Evolutionary conservation across 2,329 filamentous ascomycete species (phyloP).

Genomic region (Cladophialophora carrionii): DNA sequence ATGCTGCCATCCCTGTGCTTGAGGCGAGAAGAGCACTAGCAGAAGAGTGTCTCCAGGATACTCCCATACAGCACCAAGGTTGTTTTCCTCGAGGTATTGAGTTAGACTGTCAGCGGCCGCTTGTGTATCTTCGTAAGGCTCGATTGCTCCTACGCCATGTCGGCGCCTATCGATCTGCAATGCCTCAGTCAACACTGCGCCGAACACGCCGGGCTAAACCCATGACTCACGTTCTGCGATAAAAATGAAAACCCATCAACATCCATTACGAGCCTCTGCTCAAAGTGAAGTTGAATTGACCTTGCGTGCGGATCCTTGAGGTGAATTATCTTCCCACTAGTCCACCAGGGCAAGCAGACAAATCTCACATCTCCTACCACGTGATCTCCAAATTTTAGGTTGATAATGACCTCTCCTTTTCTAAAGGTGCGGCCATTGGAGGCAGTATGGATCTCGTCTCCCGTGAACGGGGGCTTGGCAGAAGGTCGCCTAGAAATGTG

Average conservation of each 20-base stretch:
- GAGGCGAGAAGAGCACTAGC: conserved; percentile 33
- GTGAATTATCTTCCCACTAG: conserved; percentile 18
- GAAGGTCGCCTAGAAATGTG: neutral
- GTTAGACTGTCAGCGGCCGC: conserved; percentile 18
- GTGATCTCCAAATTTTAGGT: conserved; percentile 22
- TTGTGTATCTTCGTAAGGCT: conserved; percentile 29
- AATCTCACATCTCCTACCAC: conserved; percentile 33
- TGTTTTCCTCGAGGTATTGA: conserved; percentile 27
- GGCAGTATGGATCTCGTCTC: neutral
- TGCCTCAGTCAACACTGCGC: conserved; percentile 8
- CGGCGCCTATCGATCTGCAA: neutral
- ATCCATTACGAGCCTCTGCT: conserved; percentile 19
- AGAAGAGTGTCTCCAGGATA: conserved; percentile 29
- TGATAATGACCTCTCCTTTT: conserved; percentile 27
- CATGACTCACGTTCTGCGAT: conserved; percentile 17
- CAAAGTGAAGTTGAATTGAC: conserved; percentile 28
- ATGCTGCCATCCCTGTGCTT: conserved; percentile 21
- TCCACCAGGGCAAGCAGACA: conserved; percentile 27
- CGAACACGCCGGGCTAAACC: too few relatives aligned
- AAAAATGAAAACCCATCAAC: conserved; percentile 11
- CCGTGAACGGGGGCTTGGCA: neutral
- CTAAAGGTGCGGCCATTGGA: conserved; percentile 21
- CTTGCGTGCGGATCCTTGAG: conserved; percentile 13
- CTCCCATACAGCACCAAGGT: conserved; percentile 33
- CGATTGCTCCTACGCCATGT: conserved; percentile 21